Percentiles rank a stretch among this genome's conserved stretches.
These are phyloP conservation scores for Cucurbita pepo DNA, from an alignment of 306 rosid genomes.

Conservation along the genomic window DNA sequence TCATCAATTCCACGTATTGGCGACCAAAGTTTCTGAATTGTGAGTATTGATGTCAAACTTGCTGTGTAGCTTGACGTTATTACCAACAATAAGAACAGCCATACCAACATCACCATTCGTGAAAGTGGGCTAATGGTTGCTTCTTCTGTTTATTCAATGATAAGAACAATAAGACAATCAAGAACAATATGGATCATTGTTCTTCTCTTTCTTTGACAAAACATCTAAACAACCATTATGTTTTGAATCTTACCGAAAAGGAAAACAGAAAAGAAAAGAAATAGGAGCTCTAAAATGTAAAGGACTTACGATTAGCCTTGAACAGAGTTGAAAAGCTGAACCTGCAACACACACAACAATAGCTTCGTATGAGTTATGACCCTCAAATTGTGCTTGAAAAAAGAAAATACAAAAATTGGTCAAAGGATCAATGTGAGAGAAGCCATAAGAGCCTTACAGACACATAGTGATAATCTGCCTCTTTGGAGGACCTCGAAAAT, in stretches of 20 bases:
- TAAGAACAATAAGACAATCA: not conserved
- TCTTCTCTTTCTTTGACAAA: not conserved
- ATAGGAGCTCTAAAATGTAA: constrained; percentile 1
- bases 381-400: not conserved
- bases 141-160: constrained; percentile 47
- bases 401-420: not conserved
- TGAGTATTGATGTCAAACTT: constrained; percentile 84
- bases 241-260: not conserved
- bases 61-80: constrained; percentile 91
- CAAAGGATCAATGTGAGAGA: not conserved
- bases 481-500: constrained; percentile 90
- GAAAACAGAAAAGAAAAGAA: not conserved
- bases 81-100: constrained; percentile 90
- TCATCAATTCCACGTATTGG: constrained; percentile 80
- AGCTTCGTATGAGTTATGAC: not conserved
- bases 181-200: not conserved
- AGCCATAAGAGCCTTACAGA: constrained; percentile 30
- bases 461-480: constrained; percentile 59
- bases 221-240: not conserved
- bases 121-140: constrained; percentile 51
- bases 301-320: constrained; percentile 68
- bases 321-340: constrained; percentile 91
- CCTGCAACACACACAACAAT: constrained; percentile 31
- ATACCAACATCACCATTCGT: constrained; percentile 83
- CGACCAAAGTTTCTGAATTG: constrained; percentile 73